phyloP scores from a whole-genome alignment of 495 filamentous ascomycete species.

The Clavariopsis aquatica region DNA sequence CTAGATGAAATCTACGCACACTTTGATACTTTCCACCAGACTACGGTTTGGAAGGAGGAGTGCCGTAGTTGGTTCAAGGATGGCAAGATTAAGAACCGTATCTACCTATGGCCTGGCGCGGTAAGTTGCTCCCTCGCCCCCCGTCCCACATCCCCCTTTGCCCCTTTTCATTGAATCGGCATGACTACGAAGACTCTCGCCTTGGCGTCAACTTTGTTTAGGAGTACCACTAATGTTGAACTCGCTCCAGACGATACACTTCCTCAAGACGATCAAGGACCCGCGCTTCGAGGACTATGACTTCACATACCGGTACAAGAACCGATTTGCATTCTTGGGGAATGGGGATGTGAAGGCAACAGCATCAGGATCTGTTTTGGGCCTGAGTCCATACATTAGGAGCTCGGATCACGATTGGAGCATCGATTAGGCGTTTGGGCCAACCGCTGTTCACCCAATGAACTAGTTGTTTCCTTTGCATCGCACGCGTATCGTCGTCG shows the following conservation, averaged over 20 bases:
- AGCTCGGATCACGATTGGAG: slow-evolving; percentile 39
- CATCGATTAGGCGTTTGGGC: slow-evolving; percentile 24
- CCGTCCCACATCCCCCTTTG: too few species aligned
- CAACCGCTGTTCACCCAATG: background rate
- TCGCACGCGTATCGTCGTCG: background rate
- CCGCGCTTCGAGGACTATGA: slow-evolving; percentile 46
- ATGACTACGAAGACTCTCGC: background rate
- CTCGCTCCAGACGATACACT: slow-evolving; percentile 43
- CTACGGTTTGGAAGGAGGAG: slow-evolving; percentile 43
- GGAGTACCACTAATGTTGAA: slow-evolving; percentile 25
- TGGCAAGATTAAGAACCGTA: slow-evolving; percentile 48
- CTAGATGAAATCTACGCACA: slow-evolving; percentile 44
- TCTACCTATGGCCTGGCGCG: slow-evolving; percentile 47
- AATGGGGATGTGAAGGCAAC: slow-evolving; percentile 49
- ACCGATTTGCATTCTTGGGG: slow-evolving; percentile 47
- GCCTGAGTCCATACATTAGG: slow-evolving; percentile 47
- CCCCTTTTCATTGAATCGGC: too few species aligned
- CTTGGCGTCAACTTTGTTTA: slow-evolving; percentile 12
- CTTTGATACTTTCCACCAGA: slow-evolving; percentile 42
- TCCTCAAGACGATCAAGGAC: slow-evolving; percentile 46
- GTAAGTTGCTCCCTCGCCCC: too few species aligned
- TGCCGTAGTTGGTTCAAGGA: slow-evolving; percentile 49
- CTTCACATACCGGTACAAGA: slow-evolving; percentile 45
- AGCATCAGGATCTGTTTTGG: slow-evolving; percentile 40
- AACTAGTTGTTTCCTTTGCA: background rate